Evolutionary conservation across 176 grass and related monocot species (phyloP).

Genomic region (Aegilops umbellulata): DNA sequence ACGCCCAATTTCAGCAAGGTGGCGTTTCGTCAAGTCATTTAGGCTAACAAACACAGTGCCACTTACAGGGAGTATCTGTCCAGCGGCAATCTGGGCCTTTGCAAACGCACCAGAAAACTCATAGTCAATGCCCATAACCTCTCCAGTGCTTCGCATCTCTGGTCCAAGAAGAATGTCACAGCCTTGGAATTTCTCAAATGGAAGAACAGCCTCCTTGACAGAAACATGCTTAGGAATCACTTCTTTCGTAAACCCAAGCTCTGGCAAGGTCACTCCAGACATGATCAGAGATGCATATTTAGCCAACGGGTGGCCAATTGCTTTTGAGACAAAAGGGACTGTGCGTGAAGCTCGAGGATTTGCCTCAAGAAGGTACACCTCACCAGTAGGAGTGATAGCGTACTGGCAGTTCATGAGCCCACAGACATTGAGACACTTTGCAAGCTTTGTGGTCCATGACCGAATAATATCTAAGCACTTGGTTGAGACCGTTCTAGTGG

Average conservation of each 20-base stretch:
- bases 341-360: slow-evolving; percentile 93
- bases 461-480: slow-evolving; percentile 74
- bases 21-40: slow-evolving; percentile 83
- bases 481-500: slow-evolving; percentile 85
- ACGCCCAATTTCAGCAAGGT: slow-evolving; percentile 71
- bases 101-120: slow-evolving; percentile 91
- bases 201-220: slow-evolving; percentile 95
- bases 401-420: slow-evolving; percentile 99
- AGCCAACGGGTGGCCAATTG: slow-evolving; percentile 92
- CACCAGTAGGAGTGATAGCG: slow-evolving; percentile 82
- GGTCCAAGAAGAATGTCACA: slow-evolving; percentile 98
- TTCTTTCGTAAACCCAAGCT: slow-evolving; percentile 85
- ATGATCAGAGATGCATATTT: slow-evolving; percentile 99
- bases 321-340: slow-evolving; percentile 98
- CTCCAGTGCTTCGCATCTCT: slow-evolving; percentile 98
- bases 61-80: slow-evolving; percentile 72
- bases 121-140: slow-evolving; percentile 98
- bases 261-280: slow-evolving; percentile 75
- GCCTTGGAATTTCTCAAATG: slow-evolving; percentile 99
- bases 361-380: slow-evolving; percentile 90
- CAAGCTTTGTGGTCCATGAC: slow-evolving; percentile 82
- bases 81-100: slow-evolving; percentile 97
- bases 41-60: slow-evolving; percentile 90
- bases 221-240: slow-evolving; percentile 92
- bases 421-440: slow-evolving; percentile 77